phyloP scores from a whole-genome alignment of 148 eudicot genomes.

The Spergularia bocconei region DNA sequence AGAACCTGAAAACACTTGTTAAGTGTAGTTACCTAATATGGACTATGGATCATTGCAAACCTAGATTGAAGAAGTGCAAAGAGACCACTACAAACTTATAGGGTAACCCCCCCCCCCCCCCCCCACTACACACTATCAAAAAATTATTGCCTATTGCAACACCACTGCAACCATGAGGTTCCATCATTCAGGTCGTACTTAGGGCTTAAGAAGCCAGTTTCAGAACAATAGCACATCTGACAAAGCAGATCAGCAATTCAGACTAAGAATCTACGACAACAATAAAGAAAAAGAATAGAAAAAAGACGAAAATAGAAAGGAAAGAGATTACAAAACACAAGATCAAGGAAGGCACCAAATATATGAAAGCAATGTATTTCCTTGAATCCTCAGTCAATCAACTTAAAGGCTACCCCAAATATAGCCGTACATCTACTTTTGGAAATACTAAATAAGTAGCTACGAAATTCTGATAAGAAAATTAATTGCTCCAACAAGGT shows the following conservation, averaged over 20 bases:
- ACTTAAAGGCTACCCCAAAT: neutral
- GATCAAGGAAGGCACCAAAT: neutral
- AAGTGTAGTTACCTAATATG: neutral
- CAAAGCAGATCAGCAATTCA: neutral
- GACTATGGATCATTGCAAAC: neutral
- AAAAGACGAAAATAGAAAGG: neutral
- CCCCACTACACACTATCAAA: neutral
- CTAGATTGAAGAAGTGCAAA: neutral
- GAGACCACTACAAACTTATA: neutral
- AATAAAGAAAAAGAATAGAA: neutral
- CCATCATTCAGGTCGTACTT: neutral
- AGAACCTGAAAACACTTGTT: neutral
- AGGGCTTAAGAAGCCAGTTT: neutral
- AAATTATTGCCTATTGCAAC: neutral
- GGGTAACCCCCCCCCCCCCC: no score
- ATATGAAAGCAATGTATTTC: neutral
- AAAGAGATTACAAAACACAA: neutral
- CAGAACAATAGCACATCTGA: neutral
- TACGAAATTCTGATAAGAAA: neutral
- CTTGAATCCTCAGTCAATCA: neutral
- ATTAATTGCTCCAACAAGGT: slow-evolving; percentile 8
- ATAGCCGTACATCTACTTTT: slow-evolving; percentile 7
- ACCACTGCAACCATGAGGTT: neutral
- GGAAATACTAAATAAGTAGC: neutral
- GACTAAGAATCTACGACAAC: neutral